phyloP scores from a whole-genome alignment of 2,329 filamentous ascomycete species.

The Thermothelomyces thermophilus region DNA sequence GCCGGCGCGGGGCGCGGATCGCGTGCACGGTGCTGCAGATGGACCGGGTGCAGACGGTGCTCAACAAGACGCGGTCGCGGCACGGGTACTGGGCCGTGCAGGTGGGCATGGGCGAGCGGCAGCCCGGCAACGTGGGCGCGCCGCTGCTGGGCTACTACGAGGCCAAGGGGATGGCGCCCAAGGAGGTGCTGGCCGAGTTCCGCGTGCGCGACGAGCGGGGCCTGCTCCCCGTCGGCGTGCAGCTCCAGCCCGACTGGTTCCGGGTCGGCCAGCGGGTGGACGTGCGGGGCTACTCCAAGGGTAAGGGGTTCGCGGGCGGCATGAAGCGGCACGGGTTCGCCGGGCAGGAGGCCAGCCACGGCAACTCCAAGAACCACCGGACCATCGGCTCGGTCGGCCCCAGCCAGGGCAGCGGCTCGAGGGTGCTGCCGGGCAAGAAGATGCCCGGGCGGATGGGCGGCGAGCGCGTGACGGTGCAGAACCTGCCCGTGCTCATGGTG shows the following conservation, averaged over 20 bases:
- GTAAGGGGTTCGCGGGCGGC: conserved; percentile 91
- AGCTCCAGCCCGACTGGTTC: conserved; percentile 85
- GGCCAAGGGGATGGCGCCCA: conserved; percentile 72
- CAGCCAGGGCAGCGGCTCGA: conserved; percentile 83
- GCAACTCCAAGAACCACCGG: conserved; percentile 90
- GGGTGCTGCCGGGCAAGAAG: conserved; percentile 92
- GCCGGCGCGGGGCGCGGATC: conserved; percentile 68
- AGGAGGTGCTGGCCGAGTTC: conserved; percentile 80
- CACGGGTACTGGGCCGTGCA: conserved; percentile 96
- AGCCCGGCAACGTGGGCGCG: conserved; percentile 68
- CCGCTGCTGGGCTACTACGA: conserved; percentile 86
- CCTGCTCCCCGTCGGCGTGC: conserved; percentile 66
- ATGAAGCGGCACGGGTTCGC: conserved; percentile 94
- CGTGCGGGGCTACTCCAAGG: conserved; percentile 68
- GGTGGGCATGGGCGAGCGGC: conserved; percentile 70
- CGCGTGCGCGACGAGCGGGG: conserved; percentile 68
- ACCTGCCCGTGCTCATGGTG: conserved; percentile 80
- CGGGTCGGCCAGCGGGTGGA: conserved; percentile 85
- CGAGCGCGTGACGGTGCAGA: conserved; percentile 82
- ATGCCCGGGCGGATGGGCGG: conserved; percentile 97
- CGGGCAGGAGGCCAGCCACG: conserved; percentile 87
- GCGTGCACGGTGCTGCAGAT: conserved; percentile 91
- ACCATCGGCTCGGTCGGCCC: conserved; percentile 85
- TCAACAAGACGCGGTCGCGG: conserved; percentile 70
- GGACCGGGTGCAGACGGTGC: conserved; percentile 83